phyloP scores from a whole-genome alignment of 208 protist genomes.

The Giardia muris region DNA sequence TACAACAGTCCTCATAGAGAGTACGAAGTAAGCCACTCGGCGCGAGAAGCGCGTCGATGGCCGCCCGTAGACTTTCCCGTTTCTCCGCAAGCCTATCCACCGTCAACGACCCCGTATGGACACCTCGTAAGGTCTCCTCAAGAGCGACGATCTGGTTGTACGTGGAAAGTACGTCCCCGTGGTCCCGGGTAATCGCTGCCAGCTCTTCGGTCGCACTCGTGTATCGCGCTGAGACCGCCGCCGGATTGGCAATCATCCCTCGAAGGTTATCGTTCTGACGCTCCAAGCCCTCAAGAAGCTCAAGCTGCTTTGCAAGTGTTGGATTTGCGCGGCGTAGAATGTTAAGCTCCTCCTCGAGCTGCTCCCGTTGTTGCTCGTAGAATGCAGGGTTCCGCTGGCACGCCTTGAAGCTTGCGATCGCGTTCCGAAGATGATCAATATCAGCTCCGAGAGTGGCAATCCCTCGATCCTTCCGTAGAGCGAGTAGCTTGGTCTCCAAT shows the following conservation, averaged over 20 bases:
- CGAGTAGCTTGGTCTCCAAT: background rate
- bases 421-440: background rate
- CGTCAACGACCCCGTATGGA: background rate
- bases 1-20: background rate
- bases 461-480: background rate
- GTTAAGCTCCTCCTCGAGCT: background rate
- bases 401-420: background rate
- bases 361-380: background rate
- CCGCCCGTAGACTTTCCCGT: background rate
- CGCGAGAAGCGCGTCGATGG: background rate
- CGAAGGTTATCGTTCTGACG: background rate
- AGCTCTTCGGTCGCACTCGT: background rate
- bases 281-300: background rate
- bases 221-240: background rate
- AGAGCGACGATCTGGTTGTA: background rate
- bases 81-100: background rate
- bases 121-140: background rate
- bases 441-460: background rate
- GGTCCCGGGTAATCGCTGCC: background rate
- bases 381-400: background rate
- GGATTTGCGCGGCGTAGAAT: background rate
- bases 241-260: background rate
- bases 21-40: background rate
- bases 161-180: background rate
- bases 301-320: background rate